Base-by-base conservation (phyloP, 2,329 filamentous ascomycete genomes). In the Venturia aucupariae region DNA sequence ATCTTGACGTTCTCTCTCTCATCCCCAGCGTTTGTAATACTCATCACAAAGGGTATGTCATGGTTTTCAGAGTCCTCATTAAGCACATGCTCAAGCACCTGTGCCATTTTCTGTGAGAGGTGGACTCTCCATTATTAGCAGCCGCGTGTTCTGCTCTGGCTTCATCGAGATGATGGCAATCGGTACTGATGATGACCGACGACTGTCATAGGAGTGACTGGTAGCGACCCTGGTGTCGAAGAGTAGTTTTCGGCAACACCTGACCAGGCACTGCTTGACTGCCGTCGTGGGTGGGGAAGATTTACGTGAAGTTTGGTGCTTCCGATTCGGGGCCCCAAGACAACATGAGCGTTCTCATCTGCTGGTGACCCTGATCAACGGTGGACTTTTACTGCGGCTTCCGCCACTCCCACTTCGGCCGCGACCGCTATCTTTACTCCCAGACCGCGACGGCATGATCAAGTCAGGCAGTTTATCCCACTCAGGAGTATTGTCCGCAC, bases 381-480 rank as follows among this genome's bases (percentile, higher is more conserved):
- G 30, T 32, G 22, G 60, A 46, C 60, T 62, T 30, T 61, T 61
- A 39, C 35, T 61, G 35, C 35, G 5, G 8, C 30, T 60, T 27
- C 22, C 57, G n/a, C 60, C 60, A 46, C 38, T 62, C 57, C 57
- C 57, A 44, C 27, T 48, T n/a, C 38, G 8, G 17, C 38, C 19
- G 8, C 17, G 35, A 11, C 4, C 38, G 7, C 60, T 46, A 27
- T 19, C 61, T n/a, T 42, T 32, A 17, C 27, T 63, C 17, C 61
- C 61, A 48, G 24, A 15, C 38, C 54, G 22, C 3, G 24, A 61
- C 4, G 63, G 57, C 27, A 59, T 32, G 22, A 55, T 41, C 42
- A 65, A 22, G 55, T 65, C 63, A 27, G 63, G 63, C 24, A 62
- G n/a, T n/a, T 11, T 38, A 8, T 65, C 63, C 63, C 63, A 65